Evolutionary conservation across 208 protist genomes (phyloP).

Genomic region (Acanthamoeba divionensis): DNA sequence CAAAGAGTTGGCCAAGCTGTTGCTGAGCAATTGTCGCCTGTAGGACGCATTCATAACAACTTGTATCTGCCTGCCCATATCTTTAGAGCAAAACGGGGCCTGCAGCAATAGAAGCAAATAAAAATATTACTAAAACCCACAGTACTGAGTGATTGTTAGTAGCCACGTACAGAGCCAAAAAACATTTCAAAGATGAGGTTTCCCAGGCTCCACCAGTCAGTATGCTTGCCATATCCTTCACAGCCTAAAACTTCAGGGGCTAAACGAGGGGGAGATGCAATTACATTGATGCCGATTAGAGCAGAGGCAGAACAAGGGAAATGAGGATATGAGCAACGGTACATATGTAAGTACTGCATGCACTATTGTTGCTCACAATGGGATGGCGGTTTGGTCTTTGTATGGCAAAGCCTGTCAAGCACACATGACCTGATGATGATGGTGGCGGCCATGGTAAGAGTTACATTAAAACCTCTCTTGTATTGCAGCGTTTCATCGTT

Average conservation of each 20-base stretch:
- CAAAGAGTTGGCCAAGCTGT: too few species aligned
- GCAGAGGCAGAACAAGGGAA: not conserved
- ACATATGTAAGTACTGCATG: not conserved
- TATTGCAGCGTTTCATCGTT: too few species aligned
- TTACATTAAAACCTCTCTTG: too few species aligned
- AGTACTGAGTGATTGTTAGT: not conserved
- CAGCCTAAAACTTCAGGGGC: not conserved
- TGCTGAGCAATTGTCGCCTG: too few species aligned
- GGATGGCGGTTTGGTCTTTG: not conserved
- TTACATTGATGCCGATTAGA: not conserved
- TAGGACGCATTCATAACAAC: not conserved
- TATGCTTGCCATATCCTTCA: not conserved
- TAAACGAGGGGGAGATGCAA: not conserved
- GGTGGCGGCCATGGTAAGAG: not conserved
- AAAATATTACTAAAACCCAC: not conserved
- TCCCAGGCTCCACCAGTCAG: constrained; percentile 15
- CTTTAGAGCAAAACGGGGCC: not conserved
- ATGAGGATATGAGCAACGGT: not conserved
- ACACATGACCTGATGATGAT: not conserved
- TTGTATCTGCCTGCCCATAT: not conserved
- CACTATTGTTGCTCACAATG: not conserved
- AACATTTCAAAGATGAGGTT: constrained; percentile 22
- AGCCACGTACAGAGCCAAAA: not conserved
- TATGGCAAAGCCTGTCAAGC: not conserved
- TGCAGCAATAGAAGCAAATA: not conserved